Evolutionary conservation across 768 basidiomycete species (phyloP).

Genomic region (Mycena vitilis): DNA sequence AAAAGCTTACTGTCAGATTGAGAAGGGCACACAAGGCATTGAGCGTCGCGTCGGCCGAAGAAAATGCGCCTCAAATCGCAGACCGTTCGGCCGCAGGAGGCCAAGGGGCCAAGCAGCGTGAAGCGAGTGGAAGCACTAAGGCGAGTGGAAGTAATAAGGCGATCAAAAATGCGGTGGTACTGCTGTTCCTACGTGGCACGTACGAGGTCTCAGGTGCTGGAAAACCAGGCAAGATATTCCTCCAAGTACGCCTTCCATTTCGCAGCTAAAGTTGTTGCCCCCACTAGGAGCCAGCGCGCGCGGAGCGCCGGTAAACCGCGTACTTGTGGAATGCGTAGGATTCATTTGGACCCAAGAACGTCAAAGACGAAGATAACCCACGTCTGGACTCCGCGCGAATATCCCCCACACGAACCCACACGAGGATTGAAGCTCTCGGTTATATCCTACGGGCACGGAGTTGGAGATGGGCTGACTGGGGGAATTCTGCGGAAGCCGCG

Average conservation of each 20-base stretch:
- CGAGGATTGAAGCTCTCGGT: slow-evolving; percentile 5
- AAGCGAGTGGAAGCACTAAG: background rate
- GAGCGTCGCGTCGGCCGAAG: no score
- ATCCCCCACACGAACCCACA: background rate
- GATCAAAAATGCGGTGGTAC: slow-evolving; percentile 2
- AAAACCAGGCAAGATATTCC: no score
- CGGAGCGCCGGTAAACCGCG: background rate
- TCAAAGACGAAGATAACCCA: background rate
- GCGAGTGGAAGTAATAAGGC: background rate
- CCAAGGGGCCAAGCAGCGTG: no score
- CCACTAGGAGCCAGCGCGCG: background rate
- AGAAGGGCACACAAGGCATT: no score
- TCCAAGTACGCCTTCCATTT: no score
- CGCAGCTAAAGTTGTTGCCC: background rate
- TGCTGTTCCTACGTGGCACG: no score
- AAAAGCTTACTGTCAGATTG: no score
- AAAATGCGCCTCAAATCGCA: no score
- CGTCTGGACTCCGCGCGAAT: background rate
- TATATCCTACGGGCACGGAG: slow-evolving; percentile 12
- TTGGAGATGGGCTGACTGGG: background rate
- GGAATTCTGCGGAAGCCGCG: slow-evolving; percentile 8
- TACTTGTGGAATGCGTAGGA: no score
- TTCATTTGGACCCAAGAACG: no score
- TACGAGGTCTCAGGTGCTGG: background rate
- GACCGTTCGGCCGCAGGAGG: no score